A percentile compares a stretch with the other conserved stretches of the same genome.
Evolutionary conservation across 257 asterid genomes (phyloP).

Genomic region (Eustoma russellianum): DNA sequence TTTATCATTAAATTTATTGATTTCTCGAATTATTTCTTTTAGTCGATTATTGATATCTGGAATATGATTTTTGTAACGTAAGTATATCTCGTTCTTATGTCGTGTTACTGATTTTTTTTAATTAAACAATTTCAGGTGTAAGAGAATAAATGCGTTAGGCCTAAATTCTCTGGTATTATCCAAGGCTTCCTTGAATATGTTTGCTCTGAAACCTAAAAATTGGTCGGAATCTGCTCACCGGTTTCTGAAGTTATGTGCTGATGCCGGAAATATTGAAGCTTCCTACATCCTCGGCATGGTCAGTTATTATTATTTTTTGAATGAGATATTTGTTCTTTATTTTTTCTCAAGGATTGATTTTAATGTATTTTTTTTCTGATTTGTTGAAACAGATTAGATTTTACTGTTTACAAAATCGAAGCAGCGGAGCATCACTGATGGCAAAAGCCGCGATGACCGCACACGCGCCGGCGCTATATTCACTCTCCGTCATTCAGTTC

Average conservation of each 20-base stretch:
- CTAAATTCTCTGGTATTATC: slow-evolving; percentile 45
- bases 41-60: not conserved
- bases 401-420: slow-evolving; percentile 67
- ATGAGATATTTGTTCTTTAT: not conserved
- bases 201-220: slow-evolving; percentile 46
- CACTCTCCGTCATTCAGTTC: slow-evolving; percentile 76
- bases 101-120: not conserved
- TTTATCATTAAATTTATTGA: not conserved
- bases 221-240: slow-evolving; percentile 83
- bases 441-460: slow-evolving; percentile 85
- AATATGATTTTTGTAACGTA: slow-evolving; percentile 5
- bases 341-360: not conserved
- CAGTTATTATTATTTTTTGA: slow-evolving; percentile 2
- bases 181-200: slow-evolving; percentile 41
- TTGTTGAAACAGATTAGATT: slow-evolving; percentile 57
- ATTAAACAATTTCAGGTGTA: slow-evolving; percentile 50
- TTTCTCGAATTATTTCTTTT: not conserved
- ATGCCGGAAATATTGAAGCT: slow-evolving; percentile 68
- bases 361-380: not conserved
- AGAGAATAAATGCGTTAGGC: slow-evolving; percentile 53
- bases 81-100: not conserved
- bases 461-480: slow-evolving; percentile 80
- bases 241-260: slow-evolving; percentile 71
- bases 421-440: slow-evolving; percentile 78
- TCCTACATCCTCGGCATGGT: slow-evolving; percentile 85